A percentile compares a stretch with the other conserved stretches of the same genome.
These are phyloP conservation scores for Brachypodium distachyon DNA, from an alignment of 202 grass and related monocot genomes.

Conservation along the genomic window DNA sequence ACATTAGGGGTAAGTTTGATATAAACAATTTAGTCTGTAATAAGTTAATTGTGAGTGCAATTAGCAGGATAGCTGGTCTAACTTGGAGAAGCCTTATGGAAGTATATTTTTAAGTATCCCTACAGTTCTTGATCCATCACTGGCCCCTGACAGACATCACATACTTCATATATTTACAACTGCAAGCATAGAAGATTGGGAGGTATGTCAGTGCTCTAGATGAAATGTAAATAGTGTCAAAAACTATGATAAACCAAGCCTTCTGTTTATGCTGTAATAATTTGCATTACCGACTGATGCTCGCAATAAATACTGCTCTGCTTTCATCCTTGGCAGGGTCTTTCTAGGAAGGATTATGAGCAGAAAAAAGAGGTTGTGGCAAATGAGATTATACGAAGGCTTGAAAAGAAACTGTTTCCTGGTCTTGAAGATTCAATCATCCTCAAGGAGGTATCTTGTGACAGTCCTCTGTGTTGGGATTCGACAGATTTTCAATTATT, in stretches of 20 bases:
- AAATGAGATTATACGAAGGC: slow-evolving; percentile 70
- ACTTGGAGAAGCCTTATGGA: slow-evolving; percentile 85
- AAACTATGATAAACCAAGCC: not conserved
- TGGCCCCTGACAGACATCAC: slow-evolving; percentile 88
- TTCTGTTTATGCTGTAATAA: slow-evolving; percentile 9
- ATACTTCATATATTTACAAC: slow-evolving; percentile 96
- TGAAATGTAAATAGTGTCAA: not conserved
- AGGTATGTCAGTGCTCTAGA: slow-evolving; percentile 32
- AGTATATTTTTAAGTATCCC: slow-evolving; percentile 98
- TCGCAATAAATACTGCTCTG: not conserved
- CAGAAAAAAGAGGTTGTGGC: slow-evolving; percentile 72
- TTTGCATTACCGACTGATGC: not conserved
- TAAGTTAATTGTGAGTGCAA: not conserved
- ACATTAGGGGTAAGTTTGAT: not conserved
- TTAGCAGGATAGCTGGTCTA: slow-evolving; percentile 76
- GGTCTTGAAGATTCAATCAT: slow-evolving; percentile 83
- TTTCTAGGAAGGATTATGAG: slow-evolving; percentile 72
- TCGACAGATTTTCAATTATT: not conserved
- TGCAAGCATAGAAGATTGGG: slow-evolving; percentile 87
- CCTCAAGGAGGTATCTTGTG: slow-evolving; percentile 65
- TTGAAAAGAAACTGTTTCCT: slow-evolving; percentile 82
- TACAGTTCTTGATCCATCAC: slow-evolving; percentile 86
- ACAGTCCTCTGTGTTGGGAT: not conserved
- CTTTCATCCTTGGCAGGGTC: slow-evolving; percentile 35
- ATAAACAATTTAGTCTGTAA: not conserved